Percentiles rank a stretch among this genome's conserved stretches.
Conservation (phyloP, 148 eudicot species). For the Bassia scoparia region DNA sequence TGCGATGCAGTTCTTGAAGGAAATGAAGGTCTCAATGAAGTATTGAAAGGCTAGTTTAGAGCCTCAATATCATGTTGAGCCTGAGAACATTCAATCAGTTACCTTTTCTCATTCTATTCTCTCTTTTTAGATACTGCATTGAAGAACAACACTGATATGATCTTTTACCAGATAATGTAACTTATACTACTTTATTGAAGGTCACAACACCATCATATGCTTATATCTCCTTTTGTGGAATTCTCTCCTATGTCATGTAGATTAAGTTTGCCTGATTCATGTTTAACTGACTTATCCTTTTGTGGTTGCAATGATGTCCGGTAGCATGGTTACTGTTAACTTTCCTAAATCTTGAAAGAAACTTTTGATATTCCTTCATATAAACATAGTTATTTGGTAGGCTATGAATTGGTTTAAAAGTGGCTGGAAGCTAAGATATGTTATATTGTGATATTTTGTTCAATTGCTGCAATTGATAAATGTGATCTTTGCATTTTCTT, state of each 20-base stretch:
- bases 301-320: neutral
- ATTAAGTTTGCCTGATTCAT: neutral
- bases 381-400: neutral
- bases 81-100: conserved; percentile 9
- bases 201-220: conserved; percentile 25
- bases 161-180: conserved; percentile 53
- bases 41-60: conserved; percentile 51
- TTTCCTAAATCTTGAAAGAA: too few species aligned
- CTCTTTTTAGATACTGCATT: conserved; percentile 44
- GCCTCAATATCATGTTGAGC: conserved; percentile 33
- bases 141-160: conserved; percentile 25
- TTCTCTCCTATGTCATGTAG: neutral
- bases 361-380: too few species aligned
- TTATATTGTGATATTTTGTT: neutral
- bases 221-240: neutral
- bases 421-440: too few species aligned
- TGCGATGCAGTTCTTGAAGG: conserved; percentile 50
- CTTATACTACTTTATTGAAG: conserved; percentile 64
- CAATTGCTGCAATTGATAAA: neutral
- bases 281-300: conserved; percentile 1
- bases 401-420: neutral
- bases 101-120: conserved; percentile 9
- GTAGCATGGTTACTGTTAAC: too few species aligned
- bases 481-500: neutral
- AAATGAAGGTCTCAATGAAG: conserved; percentile 64